Conservation (phyloP, 305 asterid species). For the Solanum hybrid region DNA sequence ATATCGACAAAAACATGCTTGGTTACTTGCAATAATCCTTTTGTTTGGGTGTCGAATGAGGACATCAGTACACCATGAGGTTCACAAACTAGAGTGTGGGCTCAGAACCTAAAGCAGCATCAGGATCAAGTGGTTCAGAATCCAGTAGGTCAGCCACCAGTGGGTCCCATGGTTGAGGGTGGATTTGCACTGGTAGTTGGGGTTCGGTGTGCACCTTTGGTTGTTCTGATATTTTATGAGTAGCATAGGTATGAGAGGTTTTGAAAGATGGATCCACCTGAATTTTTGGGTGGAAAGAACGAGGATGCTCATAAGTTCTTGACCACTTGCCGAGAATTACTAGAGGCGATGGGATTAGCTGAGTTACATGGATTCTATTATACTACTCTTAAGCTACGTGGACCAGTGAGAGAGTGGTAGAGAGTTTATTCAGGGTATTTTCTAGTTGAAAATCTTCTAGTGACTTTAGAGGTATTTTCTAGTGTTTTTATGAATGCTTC, state of each 20-base stretch:
- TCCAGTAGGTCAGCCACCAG: neutral
- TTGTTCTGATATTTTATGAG: neutral
- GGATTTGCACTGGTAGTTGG: neutral
- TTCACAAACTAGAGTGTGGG: neutral
- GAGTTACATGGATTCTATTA: too few species aligned
- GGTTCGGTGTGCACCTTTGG: neutral
- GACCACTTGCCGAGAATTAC: neutral
- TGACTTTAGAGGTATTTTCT: neutral
- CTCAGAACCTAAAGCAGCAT: neutral
- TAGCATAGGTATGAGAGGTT: neutral
- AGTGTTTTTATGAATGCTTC: neutral
- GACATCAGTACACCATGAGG: neutral
- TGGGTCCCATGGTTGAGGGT: neutral
- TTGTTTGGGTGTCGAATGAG: neutral
- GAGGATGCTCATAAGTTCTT: neutral
- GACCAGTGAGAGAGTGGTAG: neutral
- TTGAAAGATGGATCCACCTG: neutral
- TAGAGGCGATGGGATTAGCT: neutral
- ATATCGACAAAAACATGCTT: neutral
- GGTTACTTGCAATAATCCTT: neutral
- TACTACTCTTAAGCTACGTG: neutral
- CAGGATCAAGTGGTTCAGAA: neutral
- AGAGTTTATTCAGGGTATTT: neutral
- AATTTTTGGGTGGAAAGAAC: neutral
- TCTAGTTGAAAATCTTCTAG: neutral